Evolutionary conservation across 2,329 filamentous ascomycete genomes (phyloP), one percentile per base, ranked within the genome.

Genomic region (Trichophaea hybrida): DNA sequence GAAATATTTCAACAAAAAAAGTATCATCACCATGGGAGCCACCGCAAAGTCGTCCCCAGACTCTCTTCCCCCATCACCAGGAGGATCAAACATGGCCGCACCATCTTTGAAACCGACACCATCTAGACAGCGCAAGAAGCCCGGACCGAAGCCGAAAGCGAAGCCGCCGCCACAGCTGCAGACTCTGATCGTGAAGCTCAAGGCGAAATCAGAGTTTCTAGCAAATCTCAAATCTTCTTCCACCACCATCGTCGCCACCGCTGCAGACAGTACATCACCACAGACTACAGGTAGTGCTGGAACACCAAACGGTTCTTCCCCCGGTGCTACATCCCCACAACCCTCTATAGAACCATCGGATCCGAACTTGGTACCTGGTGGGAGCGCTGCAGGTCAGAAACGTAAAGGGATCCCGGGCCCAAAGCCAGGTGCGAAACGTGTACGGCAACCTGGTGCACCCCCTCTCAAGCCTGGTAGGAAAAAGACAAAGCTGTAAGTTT

Each of bases 391-490:
- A 7, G 52, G 61, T n/a, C 53, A 63, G 32, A 65, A 61, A 31
- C 63, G 61, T 35, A 61, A 61, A 43, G 60, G 63, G 32, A 59
- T 60, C 31, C 63, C 63, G 33, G 63, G 63, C 10, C 63, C 64
- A 4, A 66, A 66, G 44, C 64, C 64, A 17, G 64, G 63, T 34
- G 59, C 63, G 43, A 66, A 66, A 50, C 61, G 64, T 55, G 62
- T 59, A 54, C 60, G 64, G 24, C 59, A 61, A 37, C 63, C 64
- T 8, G 64, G 64, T 33, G 58, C 58, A 8, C 59, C 60, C 17
- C 83, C 58, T 78, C 87, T 71, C 86, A 94, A 94, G 75, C 91
- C 93, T 5, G 91, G 91, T 5, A 91, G 91, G 0, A 97, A 96
- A 81, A 95, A 94, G 76, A 84, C 86, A 66, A 84, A 86, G 78